Conservation (phyloP, 2,329 filamentous ascomycete genomes). For the Tolypocladium paradoxum region DNA sequence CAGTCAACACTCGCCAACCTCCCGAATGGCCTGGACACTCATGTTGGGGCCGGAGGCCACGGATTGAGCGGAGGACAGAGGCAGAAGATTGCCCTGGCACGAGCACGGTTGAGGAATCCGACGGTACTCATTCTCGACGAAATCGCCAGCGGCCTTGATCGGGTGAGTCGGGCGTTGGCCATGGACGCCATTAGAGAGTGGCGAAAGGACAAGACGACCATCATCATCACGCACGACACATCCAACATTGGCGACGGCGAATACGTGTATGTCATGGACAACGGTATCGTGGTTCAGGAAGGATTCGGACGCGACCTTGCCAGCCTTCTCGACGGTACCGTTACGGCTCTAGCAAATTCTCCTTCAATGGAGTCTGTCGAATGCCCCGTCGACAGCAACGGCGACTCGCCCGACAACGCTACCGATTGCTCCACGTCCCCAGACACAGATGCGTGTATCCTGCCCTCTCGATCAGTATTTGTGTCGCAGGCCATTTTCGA, state of each 20-base stretch:
- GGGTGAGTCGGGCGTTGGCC: constrained; percentile 54
- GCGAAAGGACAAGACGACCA: constrained; percentile 73
- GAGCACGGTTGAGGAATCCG: constrained; percentile 66
- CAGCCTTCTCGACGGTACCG: neutral
- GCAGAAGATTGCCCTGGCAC: constrained; percentile 70
- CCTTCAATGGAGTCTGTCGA: neutral
- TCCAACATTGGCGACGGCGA: constrained; percentile 62
- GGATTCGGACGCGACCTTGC: constrained; percentile 28
- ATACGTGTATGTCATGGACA: constrained; percentile 70
- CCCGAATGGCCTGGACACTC: constrained; percentile 60
- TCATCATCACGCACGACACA: constrained; percentile 88
- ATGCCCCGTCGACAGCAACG: neutral
- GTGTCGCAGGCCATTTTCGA: neutral
- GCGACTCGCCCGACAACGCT: neutral
- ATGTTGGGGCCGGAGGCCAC: constrained; percentile 58
- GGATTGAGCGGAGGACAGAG: constrained; percentile 75
- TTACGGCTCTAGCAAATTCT: neutral
- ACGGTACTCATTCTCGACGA: constrained; percentile 82
- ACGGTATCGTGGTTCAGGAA: constrained; percentile 55
- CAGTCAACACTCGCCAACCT: constrained; percentile 55
- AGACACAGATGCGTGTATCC: neutral
- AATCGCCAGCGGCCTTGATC: constrained; percentile 75
- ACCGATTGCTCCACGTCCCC: neutral
- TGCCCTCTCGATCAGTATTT: neutral
- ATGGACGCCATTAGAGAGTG: constrained; percentile 68